Evolutionary conservation across 164 flowering plant genomes (phyloP).

Genomic region (Vitis amurensis): DNA sequence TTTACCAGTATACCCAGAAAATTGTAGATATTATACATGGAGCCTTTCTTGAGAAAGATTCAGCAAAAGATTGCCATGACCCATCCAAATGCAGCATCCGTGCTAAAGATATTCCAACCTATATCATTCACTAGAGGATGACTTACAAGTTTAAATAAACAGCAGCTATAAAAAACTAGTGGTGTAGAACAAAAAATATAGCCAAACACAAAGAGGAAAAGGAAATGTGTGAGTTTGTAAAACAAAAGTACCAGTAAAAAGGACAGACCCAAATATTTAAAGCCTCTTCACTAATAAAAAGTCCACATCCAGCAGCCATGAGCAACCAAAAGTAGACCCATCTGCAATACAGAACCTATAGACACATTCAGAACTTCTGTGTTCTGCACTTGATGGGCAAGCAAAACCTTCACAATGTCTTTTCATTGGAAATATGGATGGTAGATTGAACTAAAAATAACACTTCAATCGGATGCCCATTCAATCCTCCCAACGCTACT

Average conservation of each 20-base stretch:
- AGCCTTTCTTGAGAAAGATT: constrained; percentile 69
- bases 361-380: background rate
- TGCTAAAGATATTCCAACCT: constrained; percentile 78
- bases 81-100: constrained; percentile 67
- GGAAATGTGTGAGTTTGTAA: constrained; percentile 26
- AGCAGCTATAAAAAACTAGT: background rate
- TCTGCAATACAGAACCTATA: constrained; percentile 38
- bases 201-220: background rate
- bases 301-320: constrained; percentile 92
- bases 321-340: constrained; percentile 95
- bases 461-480: no score
- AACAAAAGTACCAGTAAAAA: constrained; percentile 62
- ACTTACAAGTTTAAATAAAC: constrained; percentile 6
- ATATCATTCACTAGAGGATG: constrained; percentile 25
- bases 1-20: constrained; percentile 86
- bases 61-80: constrained; percentile 66
- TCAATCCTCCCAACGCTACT: no score
- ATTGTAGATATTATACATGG: constrained; percentile 74
- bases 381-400: no score
- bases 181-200: background rate
- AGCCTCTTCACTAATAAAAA: constrained; percentile 89
- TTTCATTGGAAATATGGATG: no score
- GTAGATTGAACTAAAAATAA: no score
- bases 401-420: no score
- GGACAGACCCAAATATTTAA: constrained; percentile 94